Conservation (phyloP, 2,329 filamentous ascomycete species). For the Fusarium sp. region DNA sequence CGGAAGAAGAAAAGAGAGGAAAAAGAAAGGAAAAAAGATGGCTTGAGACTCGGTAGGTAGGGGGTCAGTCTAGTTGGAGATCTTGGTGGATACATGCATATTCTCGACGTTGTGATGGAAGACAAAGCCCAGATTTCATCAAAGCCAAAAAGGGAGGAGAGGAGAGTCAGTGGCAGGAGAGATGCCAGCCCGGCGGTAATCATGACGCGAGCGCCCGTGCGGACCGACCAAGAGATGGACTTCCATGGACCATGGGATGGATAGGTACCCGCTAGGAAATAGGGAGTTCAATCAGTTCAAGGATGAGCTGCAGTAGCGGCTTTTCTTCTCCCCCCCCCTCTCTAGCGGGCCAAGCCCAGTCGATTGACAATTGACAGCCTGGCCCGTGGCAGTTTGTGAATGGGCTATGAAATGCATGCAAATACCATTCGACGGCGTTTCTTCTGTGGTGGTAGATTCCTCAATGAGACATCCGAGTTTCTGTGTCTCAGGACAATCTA, state of each 20-base stretch:
- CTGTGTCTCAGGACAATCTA: not conserved
- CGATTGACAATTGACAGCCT: slow-evolving; percentile 1
- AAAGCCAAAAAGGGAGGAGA: not conserved
- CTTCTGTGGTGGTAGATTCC: not conserved
- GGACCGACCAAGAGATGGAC: not conserved
- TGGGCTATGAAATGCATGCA: slow-evolving; percentile 3
- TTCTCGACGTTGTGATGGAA: not conserved
- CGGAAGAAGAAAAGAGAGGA: not conserved
- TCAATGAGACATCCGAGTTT: slow-evolving; percentile 1
- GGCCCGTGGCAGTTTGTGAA: not conserved
- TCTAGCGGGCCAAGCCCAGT: slow-evolving; percentile 1
- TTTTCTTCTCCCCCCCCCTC: not conserved
- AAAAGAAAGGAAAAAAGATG: not conserved
- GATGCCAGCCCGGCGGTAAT: not conserved
- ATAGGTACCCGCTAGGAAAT: slow-evolving; percentile 10
- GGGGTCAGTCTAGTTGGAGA: not conserved
- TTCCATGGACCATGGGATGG: not conserved
- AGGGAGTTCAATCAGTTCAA: slow-evolving; percentile 10
- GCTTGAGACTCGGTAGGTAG: not conserved
- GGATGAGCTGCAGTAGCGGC: slow-evolving; percentile 39
- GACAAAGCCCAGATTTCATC: not conserved
- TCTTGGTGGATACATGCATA: not conserved
- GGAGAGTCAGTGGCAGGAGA: not conserved
- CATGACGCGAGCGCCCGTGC: slow-evolving; percentile 10
- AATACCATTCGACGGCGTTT: slow-evolving; percentile 8